Evolutionary conservation across 2,329 filamentous ascomycete species (phyloP).

Genomic region (Elsinoe perseae): DNA sequence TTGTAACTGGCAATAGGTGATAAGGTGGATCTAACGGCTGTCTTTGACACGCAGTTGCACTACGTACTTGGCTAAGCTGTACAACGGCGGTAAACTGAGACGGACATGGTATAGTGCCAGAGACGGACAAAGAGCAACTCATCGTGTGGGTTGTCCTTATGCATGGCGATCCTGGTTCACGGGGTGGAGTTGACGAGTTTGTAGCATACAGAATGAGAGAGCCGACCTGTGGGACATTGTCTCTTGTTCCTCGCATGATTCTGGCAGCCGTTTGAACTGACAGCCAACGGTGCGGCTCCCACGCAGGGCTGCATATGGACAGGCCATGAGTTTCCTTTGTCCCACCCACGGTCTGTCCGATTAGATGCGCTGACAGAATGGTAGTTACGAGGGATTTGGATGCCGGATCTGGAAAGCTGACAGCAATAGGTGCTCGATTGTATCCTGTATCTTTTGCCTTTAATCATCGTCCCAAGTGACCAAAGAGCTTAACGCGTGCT

Average conservation of each 20-base stretch:
- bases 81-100: not conserved
- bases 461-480: not conserved
- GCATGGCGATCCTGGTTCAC: not conserved
- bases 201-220: not conserved
- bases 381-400: not conserved
- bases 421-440: not conserved
- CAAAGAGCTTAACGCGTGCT: too few species aligned
- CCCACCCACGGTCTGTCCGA: not conserved
- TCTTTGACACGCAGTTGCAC: constrained; percentile 15
- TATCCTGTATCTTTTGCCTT: not conserved
- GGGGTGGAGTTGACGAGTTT: not conserved
- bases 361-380: not conserved
- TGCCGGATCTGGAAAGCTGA: not conserved
- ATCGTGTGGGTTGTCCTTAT: not conserved
- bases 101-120: constrained; percentile 1
- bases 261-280: constrained; percentile 9
- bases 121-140: constrained; percentile 10
- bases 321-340: constrained; percentile 8
- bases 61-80: constrained; percentile 10
- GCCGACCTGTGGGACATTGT: constrained; percentile 7
- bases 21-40: constrained; percentile 13
- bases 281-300: constrained; percentile 11
- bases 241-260: constrained; percentile 9
- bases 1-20: constrained; percentile 15
- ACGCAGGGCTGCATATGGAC: constrained; percentile 8